Base-by-base conservation (phyloP, 805 yeast species). In the Trichomonascus vanleenenianus region DNA sequence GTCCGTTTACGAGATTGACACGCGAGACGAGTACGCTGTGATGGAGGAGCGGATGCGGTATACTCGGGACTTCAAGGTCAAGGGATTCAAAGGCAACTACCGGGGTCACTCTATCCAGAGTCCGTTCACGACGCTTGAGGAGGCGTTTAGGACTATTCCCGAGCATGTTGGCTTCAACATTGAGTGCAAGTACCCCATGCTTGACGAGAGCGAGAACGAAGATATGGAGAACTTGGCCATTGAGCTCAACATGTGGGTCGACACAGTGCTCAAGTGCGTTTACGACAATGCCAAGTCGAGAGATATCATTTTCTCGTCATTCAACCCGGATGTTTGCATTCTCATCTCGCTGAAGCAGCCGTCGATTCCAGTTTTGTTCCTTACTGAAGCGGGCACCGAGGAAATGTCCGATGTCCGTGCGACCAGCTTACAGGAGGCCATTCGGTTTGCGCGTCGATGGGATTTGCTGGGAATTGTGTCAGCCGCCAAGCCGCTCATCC, bases 171-270 rank as follows among this genome's bases (percentile, higher is more conserved):
- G 97, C 0, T 89, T 93, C 68, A 91, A 91, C 59, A 86, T 91
- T 50, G 97, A 91, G 63, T 81, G 93, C 65, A 88, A 91, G 61
- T 91, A 88, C 60, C 97, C 97, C 1, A 85, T 91, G 93, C 72
- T 87, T 43, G 95, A 87, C 61, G 97, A 91, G 66, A 89, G 95
- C 0, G 84, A 88, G 61, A 73, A 72, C 2, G 97, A 91, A 59
- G 87, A 83, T 49, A 83, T 89, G 78, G 96, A 95, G 14, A 83
- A 83, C 52, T 71, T 85, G 50, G 86, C 83, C 1, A 75, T 83
- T 47, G 96, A 89, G 55, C 71, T 88, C 68, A 91, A 91, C 62
- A 74, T 73, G 54, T 91, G 88, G 80, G 85, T 87, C 31, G 97
- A 91, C 62, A 85, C 95, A 0, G 85, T 91, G 14, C 71, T 91